Evolutionary conservation across 2,329 filamentous ascomycete species (phyloP).

Genomic region (Aspergillus hiratsukae): DNA sequence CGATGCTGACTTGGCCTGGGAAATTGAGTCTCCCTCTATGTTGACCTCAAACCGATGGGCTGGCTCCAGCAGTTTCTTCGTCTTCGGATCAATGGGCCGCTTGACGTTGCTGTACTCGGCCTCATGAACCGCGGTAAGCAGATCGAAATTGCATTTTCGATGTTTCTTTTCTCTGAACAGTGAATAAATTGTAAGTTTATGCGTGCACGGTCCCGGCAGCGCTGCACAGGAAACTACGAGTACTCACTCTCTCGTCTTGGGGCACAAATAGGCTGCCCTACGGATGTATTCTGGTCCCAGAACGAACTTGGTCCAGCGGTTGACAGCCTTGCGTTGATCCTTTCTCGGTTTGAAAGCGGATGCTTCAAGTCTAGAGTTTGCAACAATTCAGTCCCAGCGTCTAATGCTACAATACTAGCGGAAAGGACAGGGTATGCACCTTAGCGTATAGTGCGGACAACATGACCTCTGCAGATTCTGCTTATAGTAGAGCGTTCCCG

Average conservation of each 20-base stretch:
- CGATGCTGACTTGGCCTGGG: constrained; percentile 40
- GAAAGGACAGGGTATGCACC: constrained; percentile 23
- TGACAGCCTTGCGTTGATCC: constrained; percentile 46
- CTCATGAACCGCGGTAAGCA: constrained; percentile 39
- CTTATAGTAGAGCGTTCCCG: constrained; percentile 48
- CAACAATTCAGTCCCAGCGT: constrained; percentile 5
- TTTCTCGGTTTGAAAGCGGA: constrained; percentile 40
- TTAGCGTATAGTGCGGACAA: constrained; percentile 71
- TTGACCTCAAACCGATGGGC: constrained; percentile 47
- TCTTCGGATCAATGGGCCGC: constrained; percentile 41
- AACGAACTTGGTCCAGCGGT: constrained; percentile 46
- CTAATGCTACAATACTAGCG: background rate
- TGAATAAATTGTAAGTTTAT: background rate
- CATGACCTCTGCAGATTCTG: constrained; percentile 67
- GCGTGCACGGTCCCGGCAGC: background rate
- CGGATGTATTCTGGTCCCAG: constrained; percentile 46
- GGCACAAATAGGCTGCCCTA: constrained; percentile 43
- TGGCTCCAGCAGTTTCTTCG: constrained; percentile 42
- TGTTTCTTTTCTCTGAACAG: constrained; percentile 39
- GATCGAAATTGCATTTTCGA: constrained; percentile 42
- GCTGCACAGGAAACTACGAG: background rate
- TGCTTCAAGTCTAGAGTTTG: constrained; percentile 35
- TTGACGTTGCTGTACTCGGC: constrained; percentile 42
- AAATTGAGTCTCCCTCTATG: constrained; percentile 44
- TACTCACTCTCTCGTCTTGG: constrained; percentile 42